A percentile compares a stretch with the other conserved stretches of the same genome.
phyloP scores from a whole-genome alignment of 1,284 basidiomycete species.

The Apiotrichum veenhuisii region DNA sequence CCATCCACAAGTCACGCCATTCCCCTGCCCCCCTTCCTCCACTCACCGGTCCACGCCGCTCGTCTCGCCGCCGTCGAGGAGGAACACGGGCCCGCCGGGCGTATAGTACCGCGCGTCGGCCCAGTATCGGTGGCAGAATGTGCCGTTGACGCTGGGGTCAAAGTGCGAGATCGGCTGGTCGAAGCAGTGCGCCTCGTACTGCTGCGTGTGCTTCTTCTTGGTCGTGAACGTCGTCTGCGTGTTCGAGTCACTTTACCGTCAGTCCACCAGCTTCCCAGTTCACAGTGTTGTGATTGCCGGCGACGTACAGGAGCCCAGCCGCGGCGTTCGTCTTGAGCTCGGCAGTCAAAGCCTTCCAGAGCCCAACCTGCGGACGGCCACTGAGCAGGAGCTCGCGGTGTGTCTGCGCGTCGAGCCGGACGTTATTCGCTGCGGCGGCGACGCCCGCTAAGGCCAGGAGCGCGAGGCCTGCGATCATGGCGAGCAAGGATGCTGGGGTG shows the following conservation, averaged over 20 bases:
- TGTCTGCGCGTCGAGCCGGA: slow-evolving; percentile 21
- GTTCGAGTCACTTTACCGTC: background rate
- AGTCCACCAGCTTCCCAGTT: too few relatives aligned
- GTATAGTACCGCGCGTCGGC: slow-evolving; percentile 78
- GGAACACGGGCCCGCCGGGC: slow-evolving; percentile 68
- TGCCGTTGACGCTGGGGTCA: slow-evolving; percentile 40
- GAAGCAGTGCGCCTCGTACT: slow-evolving; percentile 58
- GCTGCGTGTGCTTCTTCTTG: slow-evolving; percentile 2
- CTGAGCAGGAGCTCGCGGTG: slow-evolving; percentile 30
- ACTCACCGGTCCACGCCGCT: slow-evolving; percentile 41
- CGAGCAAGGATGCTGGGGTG: too few relatives aligned
- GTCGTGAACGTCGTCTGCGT: slow-evolving; percentile 6
- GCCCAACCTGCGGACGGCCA: slow-evolving; percentile 34
- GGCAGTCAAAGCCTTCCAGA: slow-evolving; percentile 29
- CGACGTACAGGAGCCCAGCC: background rate
- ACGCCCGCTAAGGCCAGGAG: background rate
- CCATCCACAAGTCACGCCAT: background rate
- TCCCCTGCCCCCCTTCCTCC: background rate
- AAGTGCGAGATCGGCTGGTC: slow-evolving; percentile 78
- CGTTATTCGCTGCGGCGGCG: background rate
- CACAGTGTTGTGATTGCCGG: too few relatives aligned
- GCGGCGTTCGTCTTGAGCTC: slow-evolving; percentile 33
- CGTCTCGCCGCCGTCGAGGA: slow-evolving; percentile 81
- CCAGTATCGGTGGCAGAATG: slow-evolving; percentile 67
- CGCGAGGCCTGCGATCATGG: slow-evolving; percentile 6